These are phyloP conservation scores for Oryza brachyantha DNA, from an alignment of 176 grass and related monocot species.

Conservation along the genomic window DNA sequence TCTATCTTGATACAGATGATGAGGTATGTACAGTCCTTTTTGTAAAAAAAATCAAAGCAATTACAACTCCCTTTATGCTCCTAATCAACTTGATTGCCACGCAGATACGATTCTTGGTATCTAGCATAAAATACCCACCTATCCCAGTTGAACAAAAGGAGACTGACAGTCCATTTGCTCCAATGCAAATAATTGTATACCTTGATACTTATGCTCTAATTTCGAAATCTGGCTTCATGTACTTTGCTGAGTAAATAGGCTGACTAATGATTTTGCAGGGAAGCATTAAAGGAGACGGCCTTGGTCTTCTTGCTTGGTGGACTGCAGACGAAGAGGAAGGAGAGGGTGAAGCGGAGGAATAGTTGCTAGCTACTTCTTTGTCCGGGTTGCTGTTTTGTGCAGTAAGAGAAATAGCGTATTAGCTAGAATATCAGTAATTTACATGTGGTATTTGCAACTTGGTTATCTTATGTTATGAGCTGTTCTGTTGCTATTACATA, in stretches of 20 bases:
- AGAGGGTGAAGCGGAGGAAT: conserved; percentile 24
- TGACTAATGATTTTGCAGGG: conserved; percentile 48
- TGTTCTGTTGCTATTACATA: not conserved
- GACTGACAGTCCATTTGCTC: conserved; percentile 67
- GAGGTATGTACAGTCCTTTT: conserved; percentile 50
- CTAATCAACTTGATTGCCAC: conserved; percentile 22
- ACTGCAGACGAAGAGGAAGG: conserved; percentile 33
- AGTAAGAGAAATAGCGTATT: conserved; percentile 5
- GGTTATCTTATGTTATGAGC: not conserved
- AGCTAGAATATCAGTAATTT: conserved; percentile 5
- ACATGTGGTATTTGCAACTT: not conserved
- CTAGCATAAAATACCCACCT: conserved; percentile 74
- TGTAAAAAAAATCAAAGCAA: conserved; percentile 5
- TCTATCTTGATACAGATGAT: conserved; percentile 77
- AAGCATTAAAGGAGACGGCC: conserved; percentile 80
- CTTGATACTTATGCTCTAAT: not conserved
- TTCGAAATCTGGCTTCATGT: not conserved
- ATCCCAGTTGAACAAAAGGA: conserved; percentile 85
- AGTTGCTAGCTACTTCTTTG: conserved; percentile 26
- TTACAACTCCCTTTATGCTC: not conserved
- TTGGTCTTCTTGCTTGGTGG: conserved; percentile 90
- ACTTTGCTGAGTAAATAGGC: not conserved
- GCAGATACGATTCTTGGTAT: conserved; percentile 81
- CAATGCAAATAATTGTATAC: conserved; percentile 80
- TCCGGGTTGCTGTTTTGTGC: not conserved